phyloP scores from a whole-genome alignment of 805 yeast genomes.

The Barnettozyma vustinii region DNA sequence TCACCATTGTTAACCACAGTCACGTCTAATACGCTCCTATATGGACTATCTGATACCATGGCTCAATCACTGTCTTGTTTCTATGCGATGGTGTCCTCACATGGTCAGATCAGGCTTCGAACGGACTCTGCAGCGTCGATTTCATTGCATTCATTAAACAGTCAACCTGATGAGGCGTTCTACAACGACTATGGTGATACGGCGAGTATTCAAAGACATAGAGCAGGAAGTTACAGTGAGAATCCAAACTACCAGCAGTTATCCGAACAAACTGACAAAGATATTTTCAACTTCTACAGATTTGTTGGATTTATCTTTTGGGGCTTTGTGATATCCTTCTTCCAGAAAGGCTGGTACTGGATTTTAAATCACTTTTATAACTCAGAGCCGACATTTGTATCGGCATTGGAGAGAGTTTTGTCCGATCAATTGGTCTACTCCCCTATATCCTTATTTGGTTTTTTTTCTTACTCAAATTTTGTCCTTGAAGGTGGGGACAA shows the following conservation, averaged over 20 bases:
- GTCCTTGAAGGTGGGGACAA: slow-evolving; percentile 71
- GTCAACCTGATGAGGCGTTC: slow-evolving; percentile 20
- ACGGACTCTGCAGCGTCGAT: slow-evolving; percentile 11
- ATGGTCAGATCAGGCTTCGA: slow-evolving; percentile 3
- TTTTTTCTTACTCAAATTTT: slow-evolving; percentile 79
- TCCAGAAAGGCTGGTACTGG: slow-evolving; percentile 86
- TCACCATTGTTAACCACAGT: slow-evolving; percentile 74
- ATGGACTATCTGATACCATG: slow-evolving; percentile 85
- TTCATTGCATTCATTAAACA: slow-evolving; percentile 12
- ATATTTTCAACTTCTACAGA: slow-evolving; percentile 57
- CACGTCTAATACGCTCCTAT: slow-evolving; percentile 71
- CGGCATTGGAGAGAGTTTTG: slow-evolving; percentile 78
- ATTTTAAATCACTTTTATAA: slow-evolving; percentile 73
- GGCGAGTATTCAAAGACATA: slow-evolving; percentile 19
- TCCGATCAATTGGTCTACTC: slow-evolving; percentile 89
- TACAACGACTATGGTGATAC: slow-evolving; percentile 29
- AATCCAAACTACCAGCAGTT: slow-evolving; percentile 27
- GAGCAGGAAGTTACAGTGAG: slow-evolving; percentile 26
- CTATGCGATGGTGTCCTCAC: slow-evolving; percentile 10
- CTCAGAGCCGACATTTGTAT: slow-evolving; percentile 76
- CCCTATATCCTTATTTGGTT: slow-evolving; percentile 74
- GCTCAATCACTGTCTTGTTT: slow-evolving; percentile 54
- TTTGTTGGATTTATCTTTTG: slow-evolving; percentile 76
- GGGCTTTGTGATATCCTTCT: slow-evolving; percentile 81
- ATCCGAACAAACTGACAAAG: slow-evolving; percentile 22